A percentile compares a stretch with the other conserved stretches of the same genome.
These are phyloP conservation scores for Glomus cerebriforme DNA, from an alignment of 192 early-diverging fungal genomes.

Conservation along the genomic window DNA sequence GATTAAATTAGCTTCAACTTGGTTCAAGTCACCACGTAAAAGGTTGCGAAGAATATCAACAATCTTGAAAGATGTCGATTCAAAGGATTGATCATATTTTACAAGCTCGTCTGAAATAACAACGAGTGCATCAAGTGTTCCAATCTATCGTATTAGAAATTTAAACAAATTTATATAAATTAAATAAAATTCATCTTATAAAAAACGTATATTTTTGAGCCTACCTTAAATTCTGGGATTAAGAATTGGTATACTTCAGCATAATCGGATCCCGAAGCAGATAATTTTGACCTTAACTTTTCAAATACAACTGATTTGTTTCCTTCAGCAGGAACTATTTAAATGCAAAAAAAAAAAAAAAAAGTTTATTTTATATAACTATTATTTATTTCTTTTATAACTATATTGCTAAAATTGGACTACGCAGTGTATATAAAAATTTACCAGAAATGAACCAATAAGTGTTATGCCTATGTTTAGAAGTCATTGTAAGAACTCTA, in stretches of 20 bases:
- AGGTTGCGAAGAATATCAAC: slow-evolving; percentile 84
- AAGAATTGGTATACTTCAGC: slow-evolving; percentile 84
- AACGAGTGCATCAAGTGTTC: slow-evolving; percentile 93
- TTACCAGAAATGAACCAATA: slow-evolving; percentile 32
- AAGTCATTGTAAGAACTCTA: neutral
- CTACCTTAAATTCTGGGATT: slow-evolving; percentile 92
- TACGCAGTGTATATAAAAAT: neutral
- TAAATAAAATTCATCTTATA: neutral
- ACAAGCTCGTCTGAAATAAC: slow-evolving; percentile 92
- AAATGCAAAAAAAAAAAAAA: neutral
- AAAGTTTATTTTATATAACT: neutral
- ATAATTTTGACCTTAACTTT: slow-evolving; percentile 77
- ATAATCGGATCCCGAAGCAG: slow-evolving; percentile 57
- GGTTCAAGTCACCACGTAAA: slow-evolving; percentile 57
- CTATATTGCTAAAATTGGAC: neutral
- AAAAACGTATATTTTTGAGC: slow-evolving; percentile 3
- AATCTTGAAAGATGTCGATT: slow-evolving; percentile 76
- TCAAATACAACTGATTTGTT: slow-evolving; percentile 65
- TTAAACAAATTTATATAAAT: neutral
- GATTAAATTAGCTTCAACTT: slow-evolving; percentile 64
- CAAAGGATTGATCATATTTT: slow-evolving; percentile 81
- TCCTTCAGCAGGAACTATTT: slow-evolving; percentile 78
- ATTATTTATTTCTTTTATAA: neutral
- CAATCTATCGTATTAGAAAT: slow-evolving; percentile 62
- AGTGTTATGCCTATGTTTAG: neutral